Percentiles rank a stretch among this genome's conserved stretches.
These are phyloP conservation scores for Erucastrum elatum DNA, from an alignment of 345 rosid species.

Conservation along the genomic window DNA sequence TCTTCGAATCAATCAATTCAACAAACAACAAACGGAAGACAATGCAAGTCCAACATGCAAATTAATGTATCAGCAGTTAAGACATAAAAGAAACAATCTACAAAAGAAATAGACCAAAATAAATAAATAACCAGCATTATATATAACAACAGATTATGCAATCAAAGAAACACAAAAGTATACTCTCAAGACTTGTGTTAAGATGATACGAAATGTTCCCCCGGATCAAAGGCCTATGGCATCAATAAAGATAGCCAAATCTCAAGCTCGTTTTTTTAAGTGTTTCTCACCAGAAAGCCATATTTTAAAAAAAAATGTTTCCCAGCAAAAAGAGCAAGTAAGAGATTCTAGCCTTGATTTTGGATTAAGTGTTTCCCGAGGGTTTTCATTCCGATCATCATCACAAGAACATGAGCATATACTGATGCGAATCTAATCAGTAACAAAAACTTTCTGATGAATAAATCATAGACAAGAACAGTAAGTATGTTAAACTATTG, in stretches of 20 bases:
- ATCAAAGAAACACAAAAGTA: background rate
- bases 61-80: background rate
- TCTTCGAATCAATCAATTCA: too few relatives aligned
- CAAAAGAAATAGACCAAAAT: background rate
- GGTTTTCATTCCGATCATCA: slow-evolving; percentile 28
- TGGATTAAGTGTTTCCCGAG: background rate
- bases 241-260: slow-evolving; percentile 29
- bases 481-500: background rate
- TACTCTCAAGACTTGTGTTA: background rate
- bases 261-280: slow-evolving; percentile 24
- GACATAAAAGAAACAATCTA: background rate
- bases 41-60: background rate
- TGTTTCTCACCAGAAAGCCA: slow-evolving; percentile 35
- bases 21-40: background rate
- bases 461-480: background rate
- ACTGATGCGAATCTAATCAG: background rate
- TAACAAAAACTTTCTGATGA: background rate
- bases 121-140: background rate
- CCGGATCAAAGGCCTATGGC: slow-evolving; percentile 38
- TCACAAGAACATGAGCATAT: slow-evolving; percentile 4
- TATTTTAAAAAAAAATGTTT: background rate
- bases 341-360: slow-evolving; percentile 36
- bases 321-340: slow-evolving; percentile 25
- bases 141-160: background rate
- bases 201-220: slow-evolving; percentile 35